Conservation (phyloP, 129 eudicot genomes). For the Ambrosia artemisiifolia region DNA sequence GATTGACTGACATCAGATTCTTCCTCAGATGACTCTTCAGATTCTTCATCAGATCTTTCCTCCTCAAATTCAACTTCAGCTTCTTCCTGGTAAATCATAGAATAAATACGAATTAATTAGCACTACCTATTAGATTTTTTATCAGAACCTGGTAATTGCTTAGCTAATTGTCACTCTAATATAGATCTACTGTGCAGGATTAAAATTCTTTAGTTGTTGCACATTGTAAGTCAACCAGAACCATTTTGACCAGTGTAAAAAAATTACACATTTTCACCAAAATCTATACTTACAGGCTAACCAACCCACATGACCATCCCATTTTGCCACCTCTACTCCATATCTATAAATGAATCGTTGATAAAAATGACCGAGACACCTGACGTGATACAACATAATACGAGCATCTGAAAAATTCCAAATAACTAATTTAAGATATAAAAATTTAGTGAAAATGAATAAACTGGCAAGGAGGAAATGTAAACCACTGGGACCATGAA, state of each 20-base stretch:
- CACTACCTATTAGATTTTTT: background rate
- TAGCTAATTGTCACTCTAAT: background rate
- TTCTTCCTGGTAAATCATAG: conserved; percentile 48
- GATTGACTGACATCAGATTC: conserved; percentile 60
- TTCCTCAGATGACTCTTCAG: conserved; percentile 64
- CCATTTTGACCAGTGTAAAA: background rate
- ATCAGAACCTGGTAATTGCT: background rate
- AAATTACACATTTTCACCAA: background rate
- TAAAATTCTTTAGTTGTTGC: background rate
- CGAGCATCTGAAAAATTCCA: background rate
- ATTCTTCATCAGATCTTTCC: conserved; percentile 66
- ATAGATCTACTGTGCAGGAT: background rate
- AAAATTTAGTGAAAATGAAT: background rate
- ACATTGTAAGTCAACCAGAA: background rate
- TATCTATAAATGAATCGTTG: background rate
- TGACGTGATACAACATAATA: background rate
- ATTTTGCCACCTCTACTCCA: background rate
- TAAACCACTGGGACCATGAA: background rate
- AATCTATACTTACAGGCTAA: background rate
- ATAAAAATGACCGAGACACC: background rate
- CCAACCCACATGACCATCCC: background rate
- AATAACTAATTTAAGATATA: background rate
- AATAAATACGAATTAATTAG: background rate
- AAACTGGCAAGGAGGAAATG: background rate
- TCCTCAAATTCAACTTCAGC: conserved; percentile 64